Percentiles rank a stretch among this genome's conserved stretches.
Evolutionary conservation across 1,284 basidiomycete species (phyloP).

Genomic region (Afroboletus lepidellus): DNA sequence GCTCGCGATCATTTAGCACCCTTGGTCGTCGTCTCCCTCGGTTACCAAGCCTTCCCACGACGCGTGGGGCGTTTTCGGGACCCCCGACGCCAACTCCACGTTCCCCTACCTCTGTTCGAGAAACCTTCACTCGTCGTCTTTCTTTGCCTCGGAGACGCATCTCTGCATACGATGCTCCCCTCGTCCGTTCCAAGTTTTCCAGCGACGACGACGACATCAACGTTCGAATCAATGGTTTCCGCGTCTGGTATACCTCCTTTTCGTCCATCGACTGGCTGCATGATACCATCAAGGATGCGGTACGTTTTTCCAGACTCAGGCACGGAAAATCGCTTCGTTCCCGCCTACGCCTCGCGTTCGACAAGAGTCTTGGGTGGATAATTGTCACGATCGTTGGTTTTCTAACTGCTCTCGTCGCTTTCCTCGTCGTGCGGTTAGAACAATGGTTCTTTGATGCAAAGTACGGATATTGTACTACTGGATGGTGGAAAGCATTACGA

Average conservation of each 20-base stretch:
- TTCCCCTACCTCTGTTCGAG: constrained; percentile 18
- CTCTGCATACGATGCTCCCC: constrained; percentile 69
- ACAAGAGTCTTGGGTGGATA: constrained; percentile 88
- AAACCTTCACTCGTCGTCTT: constrained; percentile 32
- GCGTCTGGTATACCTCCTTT: constrained; percentile 90
- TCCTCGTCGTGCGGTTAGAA: constrained; percentile 84
- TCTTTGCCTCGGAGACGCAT: constrained; percentile 56
- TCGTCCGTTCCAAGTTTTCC: constrained; percentile 27
- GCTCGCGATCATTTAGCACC: constrained; percentile 13
- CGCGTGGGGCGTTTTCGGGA: constrained; percentile 17
- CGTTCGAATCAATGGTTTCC: constrained; percentile 77
- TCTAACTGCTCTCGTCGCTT: constrained; percentile 82
- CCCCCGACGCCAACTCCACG: constrained; percentile 17
- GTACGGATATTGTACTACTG: constrained; percentile 78
- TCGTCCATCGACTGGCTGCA: constrained; percentile 89
- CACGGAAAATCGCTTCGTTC: constrained; percentile 72
- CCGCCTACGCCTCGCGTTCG: constrained; percentile 65
- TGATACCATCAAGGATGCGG: constrained; percentile 89
- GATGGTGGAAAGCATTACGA: constrained; percentile 75
- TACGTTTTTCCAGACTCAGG: constrained; percentile 69
- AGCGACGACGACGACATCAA: constrained; percentile 52
- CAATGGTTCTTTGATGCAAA: constrained; percentile 94
- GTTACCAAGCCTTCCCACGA: constrained; percentile 8
- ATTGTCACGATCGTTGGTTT: constrained; percentile 87
- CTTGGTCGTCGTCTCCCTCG: constrained; percentile 11